Evolutionary conservation across 805 yeast species (phyloP).

Genomic region (Candida ovalis): DNA sequence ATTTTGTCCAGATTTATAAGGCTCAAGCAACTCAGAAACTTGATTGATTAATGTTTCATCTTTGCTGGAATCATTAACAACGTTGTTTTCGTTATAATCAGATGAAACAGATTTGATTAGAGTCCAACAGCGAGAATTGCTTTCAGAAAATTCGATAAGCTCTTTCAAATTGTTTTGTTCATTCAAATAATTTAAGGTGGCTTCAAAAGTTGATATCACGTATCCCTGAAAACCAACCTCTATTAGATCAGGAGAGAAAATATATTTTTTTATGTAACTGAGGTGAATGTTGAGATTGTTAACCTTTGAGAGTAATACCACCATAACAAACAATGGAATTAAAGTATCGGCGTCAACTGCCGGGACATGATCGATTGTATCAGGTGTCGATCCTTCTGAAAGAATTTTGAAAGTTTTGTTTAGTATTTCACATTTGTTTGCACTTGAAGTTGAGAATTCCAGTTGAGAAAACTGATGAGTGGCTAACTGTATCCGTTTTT

Average conservation of each 20-base stretch:
- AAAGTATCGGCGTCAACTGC: constrained; percentile 78
- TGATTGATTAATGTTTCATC: constrained; percentile 11
- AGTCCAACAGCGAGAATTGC: constrained; percentile 53
- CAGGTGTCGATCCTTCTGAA: constrained; percentile 27
- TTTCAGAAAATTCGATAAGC: constrained; percentile 39
- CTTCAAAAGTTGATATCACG: constrained; percentile 79
- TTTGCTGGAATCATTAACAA: constrained; percentile 16
- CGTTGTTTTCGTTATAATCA: constrained; percentile 19
- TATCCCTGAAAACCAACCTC: constrained; percentile 68
- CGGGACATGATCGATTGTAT: constrained; percentile 9
- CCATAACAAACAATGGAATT: constrained; percentile 67
- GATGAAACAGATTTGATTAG: constrained; percentile 35
- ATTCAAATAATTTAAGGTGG: constrained; percentile 64
- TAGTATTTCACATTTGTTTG: constrained; percentile 45
- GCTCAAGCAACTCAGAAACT: constrained; percentile 12
- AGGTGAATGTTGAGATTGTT: constrained; percentile 59
- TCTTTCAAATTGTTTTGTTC: constrained; percentile 33
- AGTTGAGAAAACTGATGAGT: constrained; percentile 47
- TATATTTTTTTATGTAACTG: constrained; percentile 60
- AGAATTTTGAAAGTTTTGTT: constrained; percentile 49
- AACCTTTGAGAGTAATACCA: constrained; percentile 60
- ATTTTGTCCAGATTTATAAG: constrained; percentile 8
- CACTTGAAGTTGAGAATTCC: constrained; percentile 41
- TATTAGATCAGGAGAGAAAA: constrained; percentile 37
- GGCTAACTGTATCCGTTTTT: constrained; percentile 48